phyloP scores from a whole-genome alignment of 169 alveolate genomes.

The Cryptosporidium sp. region DNA sequence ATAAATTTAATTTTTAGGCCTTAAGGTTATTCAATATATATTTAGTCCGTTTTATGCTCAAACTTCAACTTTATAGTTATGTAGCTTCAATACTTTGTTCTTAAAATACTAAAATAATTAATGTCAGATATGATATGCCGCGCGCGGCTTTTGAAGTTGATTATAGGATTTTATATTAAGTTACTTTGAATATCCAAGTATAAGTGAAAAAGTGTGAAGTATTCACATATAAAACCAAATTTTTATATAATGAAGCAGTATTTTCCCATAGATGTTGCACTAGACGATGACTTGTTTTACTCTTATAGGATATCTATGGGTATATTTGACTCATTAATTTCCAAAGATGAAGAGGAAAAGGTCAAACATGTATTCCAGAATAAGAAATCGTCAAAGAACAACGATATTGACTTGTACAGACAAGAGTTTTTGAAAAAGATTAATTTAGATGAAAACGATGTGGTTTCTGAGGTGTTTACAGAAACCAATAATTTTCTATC shows the following conservation, averaged over 20 bases:
- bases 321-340: conserved; percentile 24
- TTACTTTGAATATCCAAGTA: background rate
- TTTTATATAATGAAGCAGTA: conserved; percentile 11
- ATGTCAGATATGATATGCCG: conserved; percentile 21
- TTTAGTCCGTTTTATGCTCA: background rate
- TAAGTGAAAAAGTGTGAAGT: background rate
- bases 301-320: conserved; percentile 25
- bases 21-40: too few relatives aligned
- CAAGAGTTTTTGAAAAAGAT: conserved; percentile 5
- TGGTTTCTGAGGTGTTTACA: background rate
- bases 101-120: background rate
- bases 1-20: too few relatives aligned
- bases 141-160: conserved; percentile 2
- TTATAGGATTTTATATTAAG: background rate
- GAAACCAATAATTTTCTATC: conserved; percentile 27
- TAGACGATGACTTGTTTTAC: conserved; percentile 45
- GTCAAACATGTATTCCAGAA: conserved; percentile 1
- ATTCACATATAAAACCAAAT: background rate
- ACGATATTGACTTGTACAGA: background rate
- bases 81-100: background rate
- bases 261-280: conserved; percentile 38
- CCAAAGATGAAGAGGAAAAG: conserved; percentile 17
- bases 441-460: background rate
- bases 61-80: background rate
- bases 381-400: background rate